A percentile compares a stretch with the other conserved stretches of the same genome.
phyloP scores from a whole-genome alignment of 2,329 filamentous ascomycete species.

The Hypoxylon sp. region DNA sequence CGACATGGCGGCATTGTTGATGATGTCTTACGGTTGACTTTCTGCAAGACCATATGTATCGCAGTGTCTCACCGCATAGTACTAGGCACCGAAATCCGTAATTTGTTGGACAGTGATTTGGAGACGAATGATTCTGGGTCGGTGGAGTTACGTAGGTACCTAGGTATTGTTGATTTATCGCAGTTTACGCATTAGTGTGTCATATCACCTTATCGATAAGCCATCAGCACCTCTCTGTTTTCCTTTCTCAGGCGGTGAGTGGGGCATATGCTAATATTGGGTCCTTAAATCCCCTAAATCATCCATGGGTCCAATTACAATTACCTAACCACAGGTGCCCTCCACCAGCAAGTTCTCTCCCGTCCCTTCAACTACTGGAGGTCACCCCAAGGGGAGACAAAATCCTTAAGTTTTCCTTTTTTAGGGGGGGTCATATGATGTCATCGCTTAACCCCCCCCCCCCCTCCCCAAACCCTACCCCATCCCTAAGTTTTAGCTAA shows the following conservation, averaged over 20 bases:
- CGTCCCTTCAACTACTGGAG: no score
- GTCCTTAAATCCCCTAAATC: background rate
- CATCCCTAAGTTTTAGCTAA: no score
- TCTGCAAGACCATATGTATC: conserved; percentile 12
- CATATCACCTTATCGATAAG: conserved; percentile 11
- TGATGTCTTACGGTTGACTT: background rate
- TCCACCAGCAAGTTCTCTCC: no score
- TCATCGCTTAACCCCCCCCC: no score
- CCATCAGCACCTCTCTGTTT: background rate
- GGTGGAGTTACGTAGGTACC: conserved; percentile 27
- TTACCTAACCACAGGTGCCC: no score
- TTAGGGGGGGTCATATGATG: no score
- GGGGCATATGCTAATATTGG: background rate
- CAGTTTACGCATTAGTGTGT: background rate
- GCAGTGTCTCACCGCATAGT: background rate
- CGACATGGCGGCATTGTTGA: conserved; percentile 55
- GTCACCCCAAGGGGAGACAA: no score
- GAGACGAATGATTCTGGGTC: background rate
- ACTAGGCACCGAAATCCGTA: background rate
- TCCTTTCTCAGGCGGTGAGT: conserved; percentile 5
- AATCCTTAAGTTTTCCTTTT: no score
- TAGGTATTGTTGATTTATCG: conserved; percentile 18
- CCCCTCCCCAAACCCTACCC: no score
- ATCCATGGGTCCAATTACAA: no score
- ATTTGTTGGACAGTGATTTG: background rate